Base-by-base conservation (phyloP, 1,284 basidiomycete genomes). In the Sanguinoderma infundibulare region DNA sequence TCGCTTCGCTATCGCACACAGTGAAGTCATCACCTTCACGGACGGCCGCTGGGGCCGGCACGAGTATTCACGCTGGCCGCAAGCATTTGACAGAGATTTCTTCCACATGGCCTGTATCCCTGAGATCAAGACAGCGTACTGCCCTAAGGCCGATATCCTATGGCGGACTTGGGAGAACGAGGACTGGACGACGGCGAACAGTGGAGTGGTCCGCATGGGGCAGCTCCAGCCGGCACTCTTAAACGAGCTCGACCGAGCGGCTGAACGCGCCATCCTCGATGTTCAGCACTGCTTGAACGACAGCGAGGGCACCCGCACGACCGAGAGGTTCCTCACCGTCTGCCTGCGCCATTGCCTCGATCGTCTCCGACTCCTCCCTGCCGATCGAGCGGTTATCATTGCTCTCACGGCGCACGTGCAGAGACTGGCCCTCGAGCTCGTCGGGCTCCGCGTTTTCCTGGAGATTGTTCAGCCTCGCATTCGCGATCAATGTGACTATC, bases 11-110 rank as follows among this genome's bases (percentile, higher is more conserved):
- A 36, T 46, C 14, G 53, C 42, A 3, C 40, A 46, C 42, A 28
- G 55, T 4, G 34, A 57, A 24, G 47, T 57, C 35, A 50, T 14
- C 5, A 51, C 35, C 17, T 51, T 15, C 49, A n/a, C n/a, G 3
- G 55, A 57, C 35, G 55, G 55, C 20, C 55, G 34, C 5, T 57
- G 55, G 55, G 55, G 55, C 3, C 20, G 17, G 2, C 55, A 57
- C 35, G 46, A 57, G n/a, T 57, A 57, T 28, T 57, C 55, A 4
- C 20, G 55, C 7, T 57, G 55, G 55, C 55, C 55, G 7, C 55
- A 57, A 22, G 24, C 17, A 3, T 51, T 35, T 20, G 9, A 46
- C 12, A 34, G 26, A 1, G 17, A 39, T 10, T 28, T 46, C 46
- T 15, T 39, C 28, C 55, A 57, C 30, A 4, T 50, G 22, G 46